Evolutionary conservation across 768 basidiomycete genomes (phyloP).

Genomic region (Trametes cubensis): DNA sequence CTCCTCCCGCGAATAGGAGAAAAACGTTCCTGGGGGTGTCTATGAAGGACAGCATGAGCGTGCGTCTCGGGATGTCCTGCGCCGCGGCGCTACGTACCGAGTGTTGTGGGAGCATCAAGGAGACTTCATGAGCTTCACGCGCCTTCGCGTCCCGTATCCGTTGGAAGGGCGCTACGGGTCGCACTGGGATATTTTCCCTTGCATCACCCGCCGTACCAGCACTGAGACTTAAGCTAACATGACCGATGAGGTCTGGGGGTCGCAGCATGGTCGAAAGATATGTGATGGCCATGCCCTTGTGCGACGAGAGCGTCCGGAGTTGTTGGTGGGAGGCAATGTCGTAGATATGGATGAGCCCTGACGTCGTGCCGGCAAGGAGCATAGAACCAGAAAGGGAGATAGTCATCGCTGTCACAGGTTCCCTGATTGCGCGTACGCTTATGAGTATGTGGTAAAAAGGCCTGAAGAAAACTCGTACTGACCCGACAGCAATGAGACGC

Average conservation of each 20-base stretch:
- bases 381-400: conserved; percentile 79
- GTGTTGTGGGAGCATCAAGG: conserved; percentile 58
- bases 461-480: conserved; percentile 24
- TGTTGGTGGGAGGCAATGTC: conserved; percentile 91
- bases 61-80: background rate
- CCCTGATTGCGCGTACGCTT: conserved; percentile 42
- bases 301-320: conserved; percentile 76
- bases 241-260: conserved; percentile 86
- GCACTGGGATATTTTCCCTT: conserved; percentile 66
- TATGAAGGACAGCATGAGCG: conserved; percentile 11
- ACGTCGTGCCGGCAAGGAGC: conserved; percentile 79
- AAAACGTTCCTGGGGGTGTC: conserved; percentile 29
- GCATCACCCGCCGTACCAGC: conserved; percentile 36
- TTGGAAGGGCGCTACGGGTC: conserved; percentile 70
- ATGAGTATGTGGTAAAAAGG: background rate
- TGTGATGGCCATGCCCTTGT: conserved; percentile 70
- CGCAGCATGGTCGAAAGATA: conserved; percentile 78
- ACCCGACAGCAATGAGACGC: conserved; percentile 76
- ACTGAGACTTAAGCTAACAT: conserved; percentile 59
- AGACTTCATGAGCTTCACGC: conserved; percentile 71
- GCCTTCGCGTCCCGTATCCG: conserved; percentile 67
- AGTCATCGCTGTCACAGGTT: conserved; percentile 70
- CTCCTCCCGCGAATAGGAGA: conserved; percentile 52
- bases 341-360: conserved; percentile 77
- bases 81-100: conserved; percentile 38